These are phyloP conservation scores for Aspergillus bertholletiae DNA, from an alignment of 495 filamentous ascomycete species.

Conservation along the genomic window DNA sequence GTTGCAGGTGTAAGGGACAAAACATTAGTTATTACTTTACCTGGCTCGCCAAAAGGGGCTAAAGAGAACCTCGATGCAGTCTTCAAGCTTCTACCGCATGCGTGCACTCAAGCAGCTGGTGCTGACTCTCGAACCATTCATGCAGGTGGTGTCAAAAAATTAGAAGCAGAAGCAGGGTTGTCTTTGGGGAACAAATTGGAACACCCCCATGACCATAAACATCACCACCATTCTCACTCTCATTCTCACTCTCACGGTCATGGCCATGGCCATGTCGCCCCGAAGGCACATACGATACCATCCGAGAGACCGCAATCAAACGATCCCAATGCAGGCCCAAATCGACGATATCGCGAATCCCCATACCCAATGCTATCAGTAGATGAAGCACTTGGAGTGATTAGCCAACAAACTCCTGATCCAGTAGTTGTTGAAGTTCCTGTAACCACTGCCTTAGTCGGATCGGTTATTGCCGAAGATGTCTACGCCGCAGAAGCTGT, in stretches of 20 bases:
- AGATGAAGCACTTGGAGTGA: conserved; percentile 69
- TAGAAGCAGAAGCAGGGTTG: conserved; percentile 81
- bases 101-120: conserved; percentile 84
- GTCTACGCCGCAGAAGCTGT: conserved; percentile 77
- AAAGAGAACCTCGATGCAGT: conserved; percentile 90
- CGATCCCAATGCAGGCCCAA: conserved; percentile 75
- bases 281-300: conserved; percentile 68
- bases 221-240: conserved; percentile 43
- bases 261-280: conserved; percentile 60
- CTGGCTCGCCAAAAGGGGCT: conserved; percentile 95
- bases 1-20: conserved; percentile 85
- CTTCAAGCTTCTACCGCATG: conserved; percentile 88
- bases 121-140: conserved; percentile 79
- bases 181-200: too few species aligned
- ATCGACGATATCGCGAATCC: conserved; percentile 71
- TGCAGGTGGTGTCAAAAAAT: conserved; percentile 71
- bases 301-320: conserved; percentile 66
- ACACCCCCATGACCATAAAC: conserved; percentile 25
- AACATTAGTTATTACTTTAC: conserved; percentile 84
- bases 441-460: conserved; percentile 62
- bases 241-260: conserved; percentile 53
- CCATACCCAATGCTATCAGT: conserved; percentile 93
- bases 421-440: conserved; percentile 51
- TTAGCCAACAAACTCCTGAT: conserved; percentile 64
- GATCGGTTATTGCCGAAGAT: conserved; percentile 77